A percentile compares a stretch with the other conserved stretches of the same genome.
Conservation (phyloP, 495 filamentous ascomycete genomes). For the Collariella sp. region DNA sequence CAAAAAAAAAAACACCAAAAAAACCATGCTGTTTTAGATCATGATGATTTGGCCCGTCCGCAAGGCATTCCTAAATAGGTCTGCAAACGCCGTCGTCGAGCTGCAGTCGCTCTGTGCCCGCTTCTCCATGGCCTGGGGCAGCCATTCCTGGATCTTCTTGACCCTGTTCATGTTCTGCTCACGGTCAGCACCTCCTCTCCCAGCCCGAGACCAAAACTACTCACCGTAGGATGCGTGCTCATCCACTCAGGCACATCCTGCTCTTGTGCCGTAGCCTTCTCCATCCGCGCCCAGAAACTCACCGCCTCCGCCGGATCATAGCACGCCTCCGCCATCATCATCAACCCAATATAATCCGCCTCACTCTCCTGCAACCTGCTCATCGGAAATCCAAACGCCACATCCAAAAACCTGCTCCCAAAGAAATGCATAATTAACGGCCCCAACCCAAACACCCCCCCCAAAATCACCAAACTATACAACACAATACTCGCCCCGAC, state of each 20-base stretch:
- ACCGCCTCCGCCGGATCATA: slow-evolving; percentile 71
- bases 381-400: slow-evolving; percentile 61
- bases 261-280: slow-evolving; percentile 45
- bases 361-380: slow-evolving; percentile 55
- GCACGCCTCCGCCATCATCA: slow-evolving; percentile 50
- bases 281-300: slow-evolving; percentile 70
- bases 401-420: slow-evolving; percentile 44
- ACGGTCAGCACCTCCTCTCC: slow-evolving; percentile 1
- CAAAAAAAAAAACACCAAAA: not conserved
- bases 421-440: slow-evolving; percentile 30
- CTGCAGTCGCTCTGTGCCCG: slow-evolving; percentile 44
- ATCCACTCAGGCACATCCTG: slow-evolving; percentile 64
- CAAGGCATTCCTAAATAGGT: slow-evolving; percentile 31
- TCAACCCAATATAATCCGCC: slow-evolving; percentile 84
- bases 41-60: slow-evolving; percentile 14
- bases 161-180: slow-evolving; percentile 57
- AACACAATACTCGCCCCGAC: slow-evolving; percentile 49
- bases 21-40: not conserved
- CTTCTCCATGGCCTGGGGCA: slow-evolving; percentile 51
- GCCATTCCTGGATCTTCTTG: slow-evolving; percentile 59
- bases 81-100: slow-evolving; percentile 30
- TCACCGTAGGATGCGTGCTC: slow-evolving; percentile 77
- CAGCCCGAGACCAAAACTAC: slow-evolving; percentile 12
- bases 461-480: slow-evolving; percentile 40
- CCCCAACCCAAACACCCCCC: slow-evolving; percentile 44